These are phyloP conservation scores for Yamadazyma diddensiae DNA, from an alignment of 1,139 yeast species.

Conservation along the genomic window DNA sequence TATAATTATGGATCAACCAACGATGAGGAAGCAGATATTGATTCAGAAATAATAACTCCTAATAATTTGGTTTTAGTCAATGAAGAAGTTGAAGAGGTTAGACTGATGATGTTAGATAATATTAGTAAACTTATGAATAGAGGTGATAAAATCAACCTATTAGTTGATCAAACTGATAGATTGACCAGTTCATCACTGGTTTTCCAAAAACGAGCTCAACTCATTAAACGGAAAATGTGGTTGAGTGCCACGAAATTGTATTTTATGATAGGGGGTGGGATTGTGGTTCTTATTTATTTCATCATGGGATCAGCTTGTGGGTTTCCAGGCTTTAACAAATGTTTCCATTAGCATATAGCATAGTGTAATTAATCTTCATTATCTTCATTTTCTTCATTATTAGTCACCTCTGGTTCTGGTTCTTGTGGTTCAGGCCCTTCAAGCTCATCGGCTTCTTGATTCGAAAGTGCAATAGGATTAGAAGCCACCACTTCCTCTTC, in stretches of 20 bases:
- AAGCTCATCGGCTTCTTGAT: conserved; percentile 19
- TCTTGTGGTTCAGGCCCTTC: conserved; percentile 11
- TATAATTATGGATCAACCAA: conserved; percentile 35
- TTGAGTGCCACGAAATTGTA: conserved; percentile 49
- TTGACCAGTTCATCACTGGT: conserved; percentile 67
- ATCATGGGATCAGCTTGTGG: conserved; percentile 52
- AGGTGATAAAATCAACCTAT: conserved; percentile 71
- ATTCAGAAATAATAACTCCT: conserved; percentile 29
- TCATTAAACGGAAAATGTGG: conserved; percentile 68
- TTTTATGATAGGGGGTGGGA: conserved; percentile 26
- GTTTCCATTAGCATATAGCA: conserved; percentile 16
- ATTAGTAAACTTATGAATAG: conserved; percentile 69
- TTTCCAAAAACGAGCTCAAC: conserved; percentile 69
- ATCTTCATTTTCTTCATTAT: conserved; percentile 14
- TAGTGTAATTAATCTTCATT: conserved; percentile 3
- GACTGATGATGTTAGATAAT: conserved; percentile 65
- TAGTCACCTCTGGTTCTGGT: conserved; percentile 8
- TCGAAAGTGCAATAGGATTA: conserved; percentile 23
- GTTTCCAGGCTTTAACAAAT: conserved; percentile 38
- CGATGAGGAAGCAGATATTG: conserved; percentile 17
- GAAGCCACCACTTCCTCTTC: conserved; percentile 13
- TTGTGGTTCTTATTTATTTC: conserved; percentile 35
- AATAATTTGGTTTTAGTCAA: conserved; percentile 40
- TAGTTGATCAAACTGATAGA: conserved; percentile 80
- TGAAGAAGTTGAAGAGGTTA: conserved; percentile 52